Conservation (phyloP, 2,329 filamentous ascomycete genomes). For the Aspergillus neoniger region DNA sequence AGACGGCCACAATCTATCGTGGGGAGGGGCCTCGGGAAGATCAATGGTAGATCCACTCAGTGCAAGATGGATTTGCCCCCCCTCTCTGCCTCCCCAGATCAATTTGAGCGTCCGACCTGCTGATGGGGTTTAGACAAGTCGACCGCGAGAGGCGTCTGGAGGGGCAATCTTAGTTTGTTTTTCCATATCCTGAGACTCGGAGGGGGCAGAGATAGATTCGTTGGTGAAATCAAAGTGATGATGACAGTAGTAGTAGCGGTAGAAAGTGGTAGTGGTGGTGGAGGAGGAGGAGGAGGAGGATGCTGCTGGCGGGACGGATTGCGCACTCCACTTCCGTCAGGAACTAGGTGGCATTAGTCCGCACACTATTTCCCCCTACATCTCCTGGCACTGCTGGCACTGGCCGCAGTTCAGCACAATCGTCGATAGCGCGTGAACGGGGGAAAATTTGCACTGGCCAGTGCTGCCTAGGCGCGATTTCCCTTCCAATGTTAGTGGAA, state of each 20-base stretch:
- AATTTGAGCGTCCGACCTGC: conserved; percentile 2
- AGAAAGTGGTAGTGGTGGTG: not conserved
- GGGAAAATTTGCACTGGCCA: not conserved
- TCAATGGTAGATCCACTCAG: conserved; percentile 12
- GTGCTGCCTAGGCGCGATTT: conserved; percentile 1
- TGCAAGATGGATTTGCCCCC: conserved; percentile 6
- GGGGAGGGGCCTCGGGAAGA: conserved; percentile 6
- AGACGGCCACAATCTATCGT: conserved; percentile 9
- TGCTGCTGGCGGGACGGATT: conserved; percentile 9
- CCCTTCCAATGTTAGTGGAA: conserved; percentile 7
- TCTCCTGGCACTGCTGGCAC: not conserved
- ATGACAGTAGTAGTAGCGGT: no score
- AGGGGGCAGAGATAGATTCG: not conserved
- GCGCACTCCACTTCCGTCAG: conserved; percentile 4
- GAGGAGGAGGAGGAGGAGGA: not conserved
- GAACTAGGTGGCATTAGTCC: conserved; percentile 11
- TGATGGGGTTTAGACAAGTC: not conserved
- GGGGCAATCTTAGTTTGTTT: not conserved
- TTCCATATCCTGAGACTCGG: not conserved
- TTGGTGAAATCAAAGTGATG: not conserved
- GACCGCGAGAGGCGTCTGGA: conserved; percentile 9
- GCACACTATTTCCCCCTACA: conserved; percentile 11
- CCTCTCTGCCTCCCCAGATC: conserved; percentile 12
- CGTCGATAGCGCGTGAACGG: conserved; percentile 5
- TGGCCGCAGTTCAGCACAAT: not conserved